Base-by-base conservation (phyloP, 192 early-diverging fungal genomes). In the Gonapodya prolifera region DNA sequence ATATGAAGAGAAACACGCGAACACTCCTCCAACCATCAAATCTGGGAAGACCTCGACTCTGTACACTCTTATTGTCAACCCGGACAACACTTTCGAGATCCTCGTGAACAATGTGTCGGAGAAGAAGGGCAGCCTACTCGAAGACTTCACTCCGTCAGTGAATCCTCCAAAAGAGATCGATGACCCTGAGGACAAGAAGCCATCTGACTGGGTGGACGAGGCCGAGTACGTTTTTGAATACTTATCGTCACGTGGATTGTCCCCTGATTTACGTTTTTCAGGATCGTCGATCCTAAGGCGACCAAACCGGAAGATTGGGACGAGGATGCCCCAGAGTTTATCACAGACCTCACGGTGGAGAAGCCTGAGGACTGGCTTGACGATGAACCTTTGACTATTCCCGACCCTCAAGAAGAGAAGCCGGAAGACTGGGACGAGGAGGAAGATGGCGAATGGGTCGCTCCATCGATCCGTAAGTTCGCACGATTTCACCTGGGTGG, bases 381-480 rank as follows among this genome's bases (percentile, higher is more conserved):
- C 33, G 85, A 96, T 80, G 95, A 95, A 78, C 88, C 89, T 75
- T 33, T 82, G 30, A 84, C 86, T 76, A 87, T 95, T 76, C 84
- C 89, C 1, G 94, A 96, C 79, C 94, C 95, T 2, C 88, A 91
- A 34, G 88, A 89, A 33, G 82, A 86, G 77, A 93, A 95, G 83
- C 95, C 95, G 30, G 91, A 91, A 33, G 94, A 97, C 78, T 97
- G 95, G 95, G 89, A 91, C 82, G 92, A 93, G 30, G 94, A 95
- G 70, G 94, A 95, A 83, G 94, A 97, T 81, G 95, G 95, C 70
- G 95, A 96, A 79, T 97, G 94, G 93, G 81, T 90, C 61, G 85
- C 94, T 1, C 91, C 91, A 29, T 81, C 86, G 70, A 79, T 73
- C 31, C 28, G 71, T 73, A 30, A 13, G 71, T 73, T 13, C 18